Percentiles rank a stretch among this genome's conserved stretches.
Conservation (phyloP, 1,284 basidiomycete genomes). For the Mycena citricolor region DNA sequence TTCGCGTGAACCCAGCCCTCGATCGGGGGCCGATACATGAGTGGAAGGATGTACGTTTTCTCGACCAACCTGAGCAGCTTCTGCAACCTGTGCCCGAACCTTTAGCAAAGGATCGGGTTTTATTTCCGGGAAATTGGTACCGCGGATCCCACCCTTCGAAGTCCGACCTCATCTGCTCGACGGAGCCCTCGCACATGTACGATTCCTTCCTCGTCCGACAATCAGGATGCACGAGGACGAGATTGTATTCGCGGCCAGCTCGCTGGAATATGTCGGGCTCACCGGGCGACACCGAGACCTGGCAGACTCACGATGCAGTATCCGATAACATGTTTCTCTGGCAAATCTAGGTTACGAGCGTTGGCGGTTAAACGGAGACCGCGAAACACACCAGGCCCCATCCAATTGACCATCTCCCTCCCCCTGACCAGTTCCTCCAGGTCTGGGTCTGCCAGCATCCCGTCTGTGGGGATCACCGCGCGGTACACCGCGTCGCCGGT, state of each 20-base stretch:
- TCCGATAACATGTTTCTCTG: constrained; percentile 40
- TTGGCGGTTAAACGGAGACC: no score
- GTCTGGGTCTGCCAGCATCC: constrained; percentile 49
- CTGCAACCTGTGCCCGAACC: constrained; percentile 38
- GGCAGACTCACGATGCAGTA: constrained; percentile 39
- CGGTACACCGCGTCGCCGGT: constrained; percentile 63
- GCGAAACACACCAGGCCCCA: constrained; percentile 36
- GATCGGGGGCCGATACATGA: constrained; percentile 48
- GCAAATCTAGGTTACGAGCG: no score
- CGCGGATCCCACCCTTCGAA: constrained; percentile 50
- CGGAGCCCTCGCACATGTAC: constrained; percentile 39
- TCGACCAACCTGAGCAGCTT: constrained; percentile 48
- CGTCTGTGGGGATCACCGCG: constrained; percentile 45
- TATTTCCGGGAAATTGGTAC: constrained; percentile 27
- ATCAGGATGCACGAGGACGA: constrained; percentile 49
- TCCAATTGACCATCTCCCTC: constrained; percentile 41
- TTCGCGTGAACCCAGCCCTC: constrained; percentile 49
- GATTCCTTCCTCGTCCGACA: constrained; percentile 40
- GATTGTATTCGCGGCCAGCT: constrained; percentile 43
- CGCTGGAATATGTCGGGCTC: constrained; percentile 31
- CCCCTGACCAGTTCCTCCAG: constrained; percentile 39
- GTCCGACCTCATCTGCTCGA: constrained; percentile 44
- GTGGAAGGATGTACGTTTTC: constrained; percentile 47
- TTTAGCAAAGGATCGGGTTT: constrained; percentile 1
- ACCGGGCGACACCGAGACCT: no score